phyloP scores from a whole-genome alignment of 805 yeast species.

The Dipodascopsis uninucleata region DNA sequence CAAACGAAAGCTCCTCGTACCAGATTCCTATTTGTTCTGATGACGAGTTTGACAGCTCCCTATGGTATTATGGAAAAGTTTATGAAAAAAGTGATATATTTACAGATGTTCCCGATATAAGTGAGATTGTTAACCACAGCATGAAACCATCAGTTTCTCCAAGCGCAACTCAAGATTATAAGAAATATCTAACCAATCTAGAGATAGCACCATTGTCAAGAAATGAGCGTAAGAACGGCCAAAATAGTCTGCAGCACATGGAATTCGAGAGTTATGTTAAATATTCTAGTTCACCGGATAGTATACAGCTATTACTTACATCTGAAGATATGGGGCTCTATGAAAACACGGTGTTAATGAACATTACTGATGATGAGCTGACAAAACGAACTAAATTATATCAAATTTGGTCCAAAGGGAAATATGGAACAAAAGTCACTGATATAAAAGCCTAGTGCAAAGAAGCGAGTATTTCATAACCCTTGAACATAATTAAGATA shows the following conservation, averaged over 20 bases:
- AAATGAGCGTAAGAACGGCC: slow-evolving; percentile 13
- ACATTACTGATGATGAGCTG: slow-evolving; percentile 16
- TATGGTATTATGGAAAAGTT: slow-evolving; percentile 22
- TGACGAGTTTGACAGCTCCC: slow-evolving; percentile 20
- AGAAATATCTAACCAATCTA: slow-evolving; percentile 25
- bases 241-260: slow-evolving; percentile 7
- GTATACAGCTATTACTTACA: slow-evolving; percentile 10
- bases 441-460: no score
- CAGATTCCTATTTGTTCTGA: slow-evolving; percentile 19
- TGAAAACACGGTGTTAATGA: slow-evolving; percentile 17
- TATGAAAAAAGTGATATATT: slow-evolving; percentile 10
- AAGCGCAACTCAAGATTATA: slow-evolving; percentile 25
- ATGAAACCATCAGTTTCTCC: slow-evolving; percentile 23
- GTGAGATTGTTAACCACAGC: slow-evolving; percentile 22
- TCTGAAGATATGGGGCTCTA: slow-evolving; percentile 21
- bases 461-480: background rate
- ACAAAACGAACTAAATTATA: slow-evolving; percentile 19
- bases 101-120: slow-evolving; percentile 10
- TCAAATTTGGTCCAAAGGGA: slow-evolving; percentile 21
- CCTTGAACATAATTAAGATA: background rate
- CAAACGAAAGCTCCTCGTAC: background rate
- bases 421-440: background rate
- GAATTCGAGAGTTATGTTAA: slow-evolving; percentile 57
- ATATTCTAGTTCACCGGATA: slow-evolving; percentile 35
- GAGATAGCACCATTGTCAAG: slow-evolving; percentile 16